Conservation (phyloP, 805 yeast species). For the Myxozyma kluyveri region DNA sequence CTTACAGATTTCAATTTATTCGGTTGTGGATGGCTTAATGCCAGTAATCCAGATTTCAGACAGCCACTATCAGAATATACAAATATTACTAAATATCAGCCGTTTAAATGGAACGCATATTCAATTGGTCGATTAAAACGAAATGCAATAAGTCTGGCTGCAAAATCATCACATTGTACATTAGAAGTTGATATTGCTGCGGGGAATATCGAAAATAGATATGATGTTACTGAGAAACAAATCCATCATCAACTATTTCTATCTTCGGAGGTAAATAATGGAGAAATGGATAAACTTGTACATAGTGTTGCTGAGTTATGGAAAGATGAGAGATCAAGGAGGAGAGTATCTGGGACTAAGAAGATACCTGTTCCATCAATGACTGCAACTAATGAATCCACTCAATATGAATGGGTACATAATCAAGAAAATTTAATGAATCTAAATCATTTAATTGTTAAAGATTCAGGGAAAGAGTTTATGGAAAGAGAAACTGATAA, state of each 20-base stretch:
- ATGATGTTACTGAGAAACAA: constrained; percentile 44
- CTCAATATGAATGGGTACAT: neutral
- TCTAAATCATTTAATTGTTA: neutral
- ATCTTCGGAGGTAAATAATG: constrained; percentile 36
- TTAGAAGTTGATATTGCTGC: constrained; percentile 72
- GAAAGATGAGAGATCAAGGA: constrained; percentile 45
- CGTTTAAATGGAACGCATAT: constrained; percentile 12
- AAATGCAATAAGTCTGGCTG: constrained; percentile 34
- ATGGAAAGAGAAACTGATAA: neutral
- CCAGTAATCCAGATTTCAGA: constrained; percentile 52
- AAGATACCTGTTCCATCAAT: constrained; percentile 6
- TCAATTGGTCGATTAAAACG: constrained; percentile 11
- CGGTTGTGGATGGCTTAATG: constrained; percentile 76
- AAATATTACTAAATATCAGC: neutral
- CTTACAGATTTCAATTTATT: constrained; percentile 76
- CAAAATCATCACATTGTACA: constrained; percentile 59
- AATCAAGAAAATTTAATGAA: neutral
- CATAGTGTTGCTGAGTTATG: constrained; percentile 47
- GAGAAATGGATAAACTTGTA: constrained; percentile 28
- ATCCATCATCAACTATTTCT: constrained; percentile 50
- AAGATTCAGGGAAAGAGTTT: neutral
- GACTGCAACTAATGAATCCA: constrained; percentile 1
- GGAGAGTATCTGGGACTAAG: constrained; percentile 1
- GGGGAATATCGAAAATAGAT: constrained; percentile 58
- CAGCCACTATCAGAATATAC: constrained; percentile 19